Conservation (phyloP, 2,329 filamentous ascomycete genomes). For the Fusarium haematococcum region DNA sequence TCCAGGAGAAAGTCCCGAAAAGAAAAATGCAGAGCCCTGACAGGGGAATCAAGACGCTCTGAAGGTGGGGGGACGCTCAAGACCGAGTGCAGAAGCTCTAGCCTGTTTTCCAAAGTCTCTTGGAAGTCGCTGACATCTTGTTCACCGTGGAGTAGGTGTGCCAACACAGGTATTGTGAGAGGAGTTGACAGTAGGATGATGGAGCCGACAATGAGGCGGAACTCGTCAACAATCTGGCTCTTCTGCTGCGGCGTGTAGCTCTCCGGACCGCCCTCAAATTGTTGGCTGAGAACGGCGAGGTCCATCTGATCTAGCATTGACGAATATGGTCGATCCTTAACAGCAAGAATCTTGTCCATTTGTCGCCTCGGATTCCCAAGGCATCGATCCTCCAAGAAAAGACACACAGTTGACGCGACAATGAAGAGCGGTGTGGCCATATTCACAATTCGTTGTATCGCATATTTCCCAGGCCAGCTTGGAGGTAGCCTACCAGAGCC, state of each 20-base stretch:
- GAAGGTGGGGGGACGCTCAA: conserved; percentile 44
- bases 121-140: background rate
- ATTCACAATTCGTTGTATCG: background rate
- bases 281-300: background rate
- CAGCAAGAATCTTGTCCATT: background rate
- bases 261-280: background rate
- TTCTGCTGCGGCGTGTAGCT: background rate
- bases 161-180: conserved; percentile 45
- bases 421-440: conserved; percentile 1
- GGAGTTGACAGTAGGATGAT: conserved; percentile 48
- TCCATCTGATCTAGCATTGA: background rate
- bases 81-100: conserved; percentile 50
- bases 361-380: background rate
- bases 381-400: background rate
- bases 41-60: conserved; percentile 19
- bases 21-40: conserved; percentile 51
- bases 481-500: background rate
- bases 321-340: background rate
- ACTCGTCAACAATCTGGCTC: background rate
- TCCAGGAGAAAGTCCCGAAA: conserved; percentile 50
- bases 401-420: background rate
- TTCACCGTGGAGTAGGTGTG: conserved; percentile 38
- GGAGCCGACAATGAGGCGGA: conserved; percentile 42
- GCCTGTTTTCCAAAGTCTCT: conserved; percentile 16
- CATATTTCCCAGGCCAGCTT: background rate